Percentiles rank a stretch among this genome's conserved stretches.
These are phyloP conservation scores for Candida pseudoglaebosa DNA, from an alignment of 805 yeast genomes.

Conservation along the genomic window DNA sequence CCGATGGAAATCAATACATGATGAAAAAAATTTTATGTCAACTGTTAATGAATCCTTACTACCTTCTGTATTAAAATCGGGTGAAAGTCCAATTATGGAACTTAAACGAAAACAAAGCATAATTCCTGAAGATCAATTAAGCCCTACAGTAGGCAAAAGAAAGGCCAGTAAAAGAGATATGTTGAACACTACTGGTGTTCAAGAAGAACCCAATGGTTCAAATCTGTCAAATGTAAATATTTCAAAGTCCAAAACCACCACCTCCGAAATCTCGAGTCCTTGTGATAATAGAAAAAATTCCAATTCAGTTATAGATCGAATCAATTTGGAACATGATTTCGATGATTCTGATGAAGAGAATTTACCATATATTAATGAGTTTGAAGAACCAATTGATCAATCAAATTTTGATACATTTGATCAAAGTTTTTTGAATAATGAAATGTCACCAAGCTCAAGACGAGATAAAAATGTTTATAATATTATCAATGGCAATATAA, in stretches of 20 bases:
- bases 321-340: neutral
- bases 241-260: too few species aligned
- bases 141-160: neutral
- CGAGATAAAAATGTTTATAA: neutral
- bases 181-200: neutral
- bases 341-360: constrained; percentile 6
- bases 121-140: neutral
- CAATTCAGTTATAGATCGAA: neutral
- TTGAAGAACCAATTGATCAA: constrained; percentile 18
- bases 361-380: constrained; percentile 22
- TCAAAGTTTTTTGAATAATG: constrained; percentile 12
- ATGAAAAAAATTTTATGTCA: constrained; percentile 26
- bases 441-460: neutral
- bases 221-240: too few species aligned
- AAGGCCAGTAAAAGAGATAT: neutral
- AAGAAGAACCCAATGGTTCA: neutral
- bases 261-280: neutral
- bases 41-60: constrained; percentile 27
- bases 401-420: constrained; percentile 21
- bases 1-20: constrained; percentile 22
- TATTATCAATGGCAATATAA: neutral
- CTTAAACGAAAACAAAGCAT: constrained; percentile 17
- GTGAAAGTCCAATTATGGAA: constrained; percentile 29
- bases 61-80: constrained; percentile 30
- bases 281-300: neutral